These are phyloP conservation scores for Metschnikowia cubensis DNA, from an alignment of 805 yeast species.

Conservation along the genomic window DNA sequence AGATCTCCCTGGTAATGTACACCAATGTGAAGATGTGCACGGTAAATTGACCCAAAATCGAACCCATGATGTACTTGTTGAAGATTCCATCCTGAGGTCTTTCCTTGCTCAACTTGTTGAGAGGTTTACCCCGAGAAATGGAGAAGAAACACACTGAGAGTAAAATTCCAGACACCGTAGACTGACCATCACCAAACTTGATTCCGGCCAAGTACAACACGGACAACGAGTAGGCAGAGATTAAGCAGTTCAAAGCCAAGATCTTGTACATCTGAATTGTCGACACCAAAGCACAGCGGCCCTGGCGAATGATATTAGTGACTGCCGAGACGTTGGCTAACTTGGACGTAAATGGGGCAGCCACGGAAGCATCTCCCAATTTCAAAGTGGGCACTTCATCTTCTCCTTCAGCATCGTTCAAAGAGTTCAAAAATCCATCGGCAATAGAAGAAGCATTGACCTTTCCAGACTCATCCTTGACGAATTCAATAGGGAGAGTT, in stretches of 20 bases:
- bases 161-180: conserved; percentile 92
- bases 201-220: conserved; percentile 95
- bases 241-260: conserved; percentile 92
- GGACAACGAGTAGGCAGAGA: conserved; percentile 92
- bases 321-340: conserved; percentile 89
- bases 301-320: conserved; percentile 91
- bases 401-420: conserved; percentile 52
- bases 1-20: conserved; percentile 79
- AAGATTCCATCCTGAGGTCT: conserved; percentile 98
- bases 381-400: conserved; percentile 91
- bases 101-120: conserved; percentile 82
- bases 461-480: conserved; percentile 19
- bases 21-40: conserved; percentile 80
- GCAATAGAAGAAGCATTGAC: conserved; percentile 35
- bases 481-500: conserved; percentile 17
- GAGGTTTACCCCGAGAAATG: conserved; percentile 88
- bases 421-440: conserved; percentile 56
- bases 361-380: conserved; percentile 97
- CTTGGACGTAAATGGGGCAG: conserved; percentile 97
- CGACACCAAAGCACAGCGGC: conserved; percentile 95
- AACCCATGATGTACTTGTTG: conserved; percentile 94
- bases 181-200: conserved; percentile 96
- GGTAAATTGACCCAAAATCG: conserved; percentile 94
- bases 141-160: conserved; percentile 92
- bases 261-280: conserved; percentile 99